Evolutionary conservation across 257 asterid genomes (phyloP), one percentile per base, ranked within the genome.

Genomic region (Gynochthodes officinalis): DNA sequence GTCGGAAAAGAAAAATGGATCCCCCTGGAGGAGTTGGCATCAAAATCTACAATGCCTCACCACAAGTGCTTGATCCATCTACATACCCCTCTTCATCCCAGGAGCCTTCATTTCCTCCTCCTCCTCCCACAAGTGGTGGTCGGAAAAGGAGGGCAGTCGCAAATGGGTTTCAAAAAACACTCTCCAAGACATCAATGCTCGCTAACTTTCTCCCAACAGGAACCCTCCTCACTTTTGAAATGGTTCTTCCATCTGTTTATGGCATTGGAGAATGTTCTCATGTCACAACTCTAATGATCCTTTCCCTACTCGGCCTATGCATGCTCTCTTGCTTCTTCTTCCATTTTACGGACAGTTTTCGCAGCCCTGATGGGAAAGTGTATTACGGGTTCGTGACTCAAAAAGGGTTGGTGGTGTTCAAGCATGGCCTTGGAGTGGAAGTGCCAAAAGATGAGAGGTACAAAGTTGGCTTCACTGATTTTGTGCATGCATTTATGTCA

Each of bases 151-250:
- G 89, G 4, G 87, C 88, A 0, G 40, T 93, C 46, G 92, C 98
- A 1, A 87, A 40, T 52, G 96, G 97, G 30, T 94, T 93, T n/a
- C 98, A 91, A 57, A 93, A 91, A 35, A 91, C 96, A 0, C 89
- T 93, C 28, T 89, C 96, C 1, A 89, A 93, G 73, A 89, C 96
- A 14, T 89, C 97, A 0, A 67, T 93, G 65, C 96, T 93, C 0
- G 91, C 88, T 43, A 91, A 93, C 80, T 93, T 93, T 76, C 90
- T 90, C 61, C 97, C 98, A 5, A 93, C 97, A 1, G 97, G 97
- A 25, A 93, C 98, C 16, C 96, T 93, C 16, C 89, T 91, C 59
- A 88, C 98, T 27, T 93, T 93, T 71, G 98, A 91, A 67, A 93
- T 88, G 97, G 89, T 93, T 69, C 92, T 93, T 46, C 98, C 97